A percentile compares a stretch with the other conserved stretches of the same genome.
These are phyloP conservation scores for Pythium graminicola DNA, from an alignment of 352 stramenopile species.

Conservation along the genomic window DNA sequence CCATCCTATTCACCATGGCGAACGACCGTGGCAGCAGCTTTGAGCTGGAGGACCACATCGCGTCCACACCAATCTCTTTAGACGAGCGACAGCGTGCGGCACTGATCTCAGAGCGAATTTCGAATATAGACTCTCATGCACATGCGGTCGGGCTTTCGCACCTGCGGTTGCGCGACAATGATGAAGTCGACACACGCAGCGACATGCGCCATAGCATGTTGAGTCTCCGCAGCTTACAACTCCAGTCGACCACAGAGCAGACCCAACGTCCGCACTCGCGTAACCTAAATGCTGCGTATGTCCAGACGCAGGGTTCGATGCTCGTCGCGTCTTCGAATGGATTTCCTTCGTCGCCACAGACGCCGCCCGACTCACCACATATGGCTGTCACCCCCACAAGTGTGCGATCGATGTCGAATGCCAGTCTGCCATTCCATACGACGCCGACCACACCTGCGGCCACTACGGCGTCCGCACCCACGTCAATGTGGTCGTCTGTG, in stretches of 20 bases:
- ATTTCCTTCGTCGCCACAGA: constrained; percentile 5
- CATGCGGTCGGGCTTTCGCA: constrained; percentile 17
- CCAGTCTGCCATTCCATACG: constrained; percentile 3
- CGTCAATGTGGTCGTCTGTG: constrained; percentile 18
- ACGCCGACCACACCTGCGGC: constrained; percentile 7
- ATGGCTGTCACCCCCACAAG: constrained; percentile 12
- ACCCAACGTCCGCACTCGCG: constrained; percentile 8
- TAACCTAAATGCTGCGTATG: constrained; percentile 21
- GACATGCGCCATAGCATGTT: constrained; percentile 7
- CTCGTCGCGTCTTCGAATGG: constrained; percentile 11
- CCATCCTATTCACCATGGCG: constrained; percentile 8
- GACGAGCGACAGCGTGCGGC: constrained; percentile 23
- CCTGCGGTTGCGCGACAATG: constrained; percentile 6
- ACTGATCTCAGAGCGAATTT: constrained; percentile 24
- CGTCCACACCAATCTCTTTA: constrained; percentile 19
- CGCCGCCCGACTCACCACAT: constrained; percentile 15
- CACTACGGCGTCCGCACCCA: background rate
- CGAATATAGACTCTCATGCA: constrained; percentile 15
- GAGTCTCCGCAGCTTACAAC: background rate
- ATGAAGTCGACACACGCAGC: constrained; percentile 6
- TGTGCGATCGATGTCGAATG: constrained; percentile 7
- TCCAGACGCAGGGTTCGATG: constrained; percentile 17
- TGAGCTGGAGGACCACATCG: constrained; percentile 19
- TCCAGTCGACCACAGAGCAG: background rate
- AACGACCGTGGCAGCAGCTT: constrained; percentile 5